Conservation (phyloP, 768 basidiomycete species). For the Ephemerocybe angulata region DNA sequence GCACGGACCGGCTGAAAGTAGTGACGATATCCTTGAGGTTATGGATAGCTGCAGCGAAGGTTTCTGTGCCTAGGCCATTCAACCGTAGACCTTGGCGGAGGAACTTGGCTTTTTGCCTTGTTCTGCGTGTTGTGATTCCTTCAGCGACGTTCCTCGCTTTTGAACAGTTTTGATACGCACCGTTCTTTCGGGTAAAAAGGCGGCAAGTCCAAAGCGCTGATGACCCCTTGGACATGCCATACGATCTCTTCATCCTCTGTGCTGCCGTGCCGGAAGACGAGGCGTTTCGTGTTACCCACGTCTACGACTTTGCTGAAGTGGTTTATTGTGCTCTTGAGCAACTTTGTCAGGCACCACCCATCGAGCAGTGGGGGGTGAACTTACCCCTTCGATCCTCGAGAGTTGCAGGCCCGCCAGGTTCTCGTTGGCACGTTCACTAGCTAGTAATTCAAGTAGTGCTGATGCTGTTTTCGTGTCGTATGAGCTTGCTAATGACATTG, state of each 20-base stretch:
- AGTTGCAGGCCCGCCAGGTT: background rate
- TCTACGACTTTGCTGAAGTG: background rate
- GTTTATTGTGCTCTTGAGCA: background rate
- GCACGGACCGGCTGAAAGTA: background rate
- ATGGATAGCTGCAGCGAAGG: background rate
- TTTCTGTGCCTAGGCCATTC: background rate
- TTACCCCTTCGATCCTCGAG: background rate
- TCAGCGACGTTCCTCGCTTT: background rate
- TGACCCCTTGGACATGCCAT: background rate
- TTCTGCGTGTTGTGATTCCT: background rate
- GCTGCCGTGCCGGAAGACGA: background rate
- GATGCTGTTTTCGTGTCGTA: too few relatives aligned
- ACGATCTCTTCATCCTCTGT: background rate
- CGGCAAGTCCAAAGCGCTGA: background rate
- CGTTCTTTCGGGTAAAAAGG: background rate
- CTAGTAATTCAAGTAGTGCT: background rate
- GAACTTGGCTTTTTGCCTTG: background rate
- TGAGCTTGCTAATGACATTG: too few relatives aligned
- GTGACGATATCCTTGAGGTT: background rate
- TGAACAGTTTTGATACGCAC: background rate
- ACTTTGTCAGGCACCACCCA: too few relatives aligned
- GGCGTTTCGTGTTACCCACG: background rate
- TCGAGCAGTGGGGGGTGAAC: too few relatives aligned
- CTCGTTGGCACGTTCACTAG: background rate
- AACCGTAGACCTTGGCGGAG: background rate